phyloP scores from a whole-genome alignment of 352 stramenopile species.

The Globisporangium apiculatum region DNA sequence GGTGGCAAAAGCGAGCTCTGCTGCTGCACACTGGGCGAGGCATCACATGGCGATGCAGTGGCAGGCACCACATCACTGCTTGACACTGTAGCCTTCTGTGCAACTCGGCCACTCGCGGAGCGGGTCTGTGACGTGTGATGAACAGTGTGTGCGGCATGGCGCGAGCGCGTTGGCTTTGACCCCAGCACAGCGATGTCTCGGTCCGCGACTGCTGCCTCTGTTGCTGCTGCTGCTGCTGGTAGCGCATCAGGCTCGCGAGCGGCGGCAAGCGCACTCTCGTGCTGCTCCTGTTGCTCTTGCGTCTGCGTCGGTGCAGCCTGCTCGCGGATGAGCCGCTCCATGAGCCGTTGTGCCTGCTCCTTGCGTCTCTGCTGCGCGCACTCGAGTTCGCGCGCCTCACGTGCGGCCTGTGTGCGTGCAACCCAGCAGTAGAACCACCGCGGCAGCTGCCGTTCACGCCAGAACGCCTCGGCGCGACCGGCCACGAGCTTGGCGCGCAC shows the following conservation, averaged over 20 bases:
- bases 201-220: too few species aligned
- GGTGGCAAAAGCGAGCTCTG: background rate
- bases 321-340: constrained; percentile 28
- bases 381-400: constrained; percentile 22
- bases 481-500: constrained; percentile 15
- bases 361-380: constrained; percentile 19
- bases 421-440: constrained; percentile 53
- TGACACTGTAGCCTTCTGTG: too few species aligned
- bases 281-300: background rate
- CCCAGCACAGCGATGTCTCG: too few species aligned
- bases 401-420: constrained; percentile 13
- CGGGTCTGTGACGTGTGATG: too few species aligned
- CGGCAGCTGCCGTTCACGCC: constrained; percentile 26
- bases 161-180: too few species aligned
- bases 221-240: background rate
- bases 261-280: too few species aligned
- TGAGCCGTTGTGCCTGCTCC: constrained; percentile 27
- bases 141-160: too few species aligned
- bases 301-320: constrained; percentile 1
- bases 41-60: too few species aligned
- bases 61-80: too few species aligned
- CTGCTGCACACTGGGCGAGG: too few species aligned
- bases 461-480: constrained; percentile 23
- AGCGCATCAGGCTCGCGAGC: background rate
- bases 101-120: too few species aligned